Base-by-base conservation (phyloP, 768 basidiomycete species). In the Amylocystis lapponica region DNA sequence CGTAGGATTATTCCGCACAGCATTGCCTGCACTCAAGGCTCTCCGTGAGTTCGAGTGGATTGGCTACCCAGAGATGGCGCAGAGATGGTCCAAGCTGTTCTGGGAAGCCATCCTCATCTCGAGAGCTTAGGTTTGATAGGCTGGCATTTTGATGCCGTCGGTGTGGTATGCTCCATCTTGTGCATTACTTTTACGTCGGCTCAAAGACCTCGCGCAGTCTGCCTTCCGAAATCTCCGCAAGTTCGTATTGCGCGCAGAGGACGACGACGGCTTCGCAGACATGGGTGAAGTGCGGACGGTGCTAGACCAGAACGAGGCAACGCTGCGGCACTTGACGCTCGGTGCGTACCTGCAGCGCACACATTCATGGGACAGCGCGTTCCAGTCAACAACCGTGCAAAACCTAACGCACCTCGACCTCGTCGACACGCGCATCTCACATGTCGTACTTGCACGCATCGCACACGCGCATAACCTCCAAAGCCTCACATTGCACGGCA, bases 91-190 rank as follows among this genome's bases (percentile, higher is more conserved):
- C 70, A 79, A 51, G 71, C 69, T 8, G 66, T 84, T 4, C 62
- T 80, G 11, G 59, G 66, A 5, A 74, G 67, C 39, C 81, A 83
- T 48, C 66, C 76, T 4, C 67, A 71, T 42, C 63, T 83, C 16
- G 71, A 69, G 13, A 67, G 72, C 6, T 67, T 84, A 5, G 81
- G 80, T 13, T 71, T 82, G 21, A 78, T 85, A 34, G 82, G 82
- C 2, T 85, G 79, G 78, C 82, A 85, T 60, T 85, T 85, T 51
- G 82, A 83, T 50, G 81, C 81, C 11, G 76, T 76, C 10, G 81
- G 80, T 27, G 79, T 83, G 27, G 51, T 53, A 22, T 8, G 48
- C 42, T 3, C 3, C 2, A 13, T 17, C 13, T n/a, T 17, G 14
- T 25, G 20, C 39, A 4, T 32, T 30, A 38, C 29, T 23, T 10